phyloP scores from a whole-genome alignment of 2,329 filamentous ascomycete species.

The Didymella sp. region DNA sequence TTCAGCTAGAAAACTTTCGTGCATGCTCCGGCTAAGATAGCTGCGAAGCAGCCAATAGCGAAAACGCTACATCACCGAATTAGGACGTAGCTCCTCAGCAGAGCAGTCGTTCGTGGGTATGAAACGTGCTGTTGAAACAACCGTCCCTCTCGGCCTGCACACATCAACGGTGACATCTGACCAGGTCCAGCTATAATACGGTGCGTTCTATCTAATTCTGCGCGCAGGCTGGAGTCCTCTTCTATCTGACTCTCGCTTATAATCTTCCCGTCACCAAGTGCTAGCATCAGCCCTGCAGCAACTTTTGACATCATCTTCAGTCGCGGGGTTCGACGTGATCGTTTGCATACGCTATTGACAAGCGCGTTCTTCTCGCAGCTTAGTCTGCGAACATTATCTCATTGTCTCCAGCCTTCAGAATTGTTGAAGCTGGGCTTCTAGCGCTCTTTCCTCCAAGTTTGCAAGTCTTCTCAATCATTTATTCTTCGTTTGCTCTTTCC shows the following conservation, averaged over 20 bases:
- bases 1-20: conserved; percentile 13
- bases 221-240: conserved; percentile 13
- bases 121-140: conserved; percentile 35
- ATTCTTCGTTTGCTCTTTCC: neutral
- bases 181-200: conserved; percentile 24
- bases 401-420: conserved; percentile 13
- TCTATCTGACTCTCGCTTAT: conserved; percentile 3
- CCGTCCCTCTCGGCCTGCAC: conserved; percentile 19
- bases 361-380: conserved; percentile 11
- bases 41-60: conserved; percentile 19
- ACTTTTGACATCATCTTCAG: conserved; percentile 15
- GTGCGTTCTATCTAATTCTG: conserved; percentile 16
- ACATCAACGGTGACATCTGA: conserved; percentile 10
- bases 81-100: conserved; percentile 14
- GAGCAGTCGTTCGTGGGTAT: conserved; percentile 13
- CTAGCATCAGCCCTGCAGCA: neutral
- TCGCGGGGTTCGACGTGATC: conserved; percentile 10
- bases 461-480: neutral
- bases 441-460: neutral
- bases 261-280: conserved; percentile 5
- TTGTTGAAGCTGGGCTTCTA: conserved; percentile 9
- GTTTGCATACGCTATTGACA: conserved; percentile 10
- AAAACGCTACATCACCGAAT: conserved; percentile 8
- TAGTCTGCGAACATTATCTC: conserved; percentile 13
- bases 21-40: conserved; percentile 19